These are phyloP conservation scores for Aphanomyces euteiches DNA, from an alignment of 352 stramenopile species.

Conservation along the genomic window DNA sequence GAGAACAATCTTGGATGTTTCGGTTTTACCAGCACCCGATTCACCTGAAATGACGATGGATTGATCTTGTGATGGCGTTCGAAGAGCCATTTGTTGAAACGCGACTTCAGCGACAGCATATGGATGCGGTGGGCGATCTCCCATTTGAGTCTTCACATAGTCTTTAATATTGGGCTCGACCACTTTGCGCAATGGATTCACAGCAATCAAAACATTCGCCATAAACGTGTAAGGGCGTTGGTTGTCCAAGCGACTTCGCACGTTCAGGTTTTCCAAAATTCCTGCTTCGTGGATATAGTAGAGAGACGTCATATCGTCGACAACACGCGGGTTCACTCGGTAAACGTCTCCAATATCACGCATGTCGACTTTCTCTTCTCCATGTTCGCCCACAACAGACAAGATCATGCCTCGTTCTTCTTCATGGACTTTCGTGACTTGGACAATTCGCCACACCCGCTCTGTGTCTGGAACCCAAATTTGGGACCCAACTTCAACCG, in stretches of 20 bases:
- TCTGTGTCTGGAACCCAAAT: constrained; percentile 85
- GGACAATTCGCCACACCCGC: constrained; percentile 76
- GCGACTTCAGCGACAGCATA: constrained; percentile 84
- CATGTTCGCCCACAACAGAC: constrained; percentile 64
- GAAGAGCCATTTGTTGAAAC: constrained; percentile 85
- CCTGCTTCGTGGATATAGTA: constrained; percentile 93
- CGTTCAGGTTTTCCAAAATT: constrained; percentile 94
- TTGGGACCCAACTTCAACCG: constrained; percentile 70
- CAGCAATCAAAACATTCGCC: constrained; percentile 89
- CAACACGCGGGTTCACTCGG: constrained; percentile 80
- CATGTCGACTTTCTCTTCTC: constrained; percentile 68
- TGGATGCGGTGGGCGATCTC: constrained; percentile 72
- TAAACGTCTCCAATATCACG: constrained; percentile 82
- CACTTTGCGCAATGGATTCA: constrained; percentile 86
- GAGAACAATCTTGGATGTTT: constrained; percentile 88
- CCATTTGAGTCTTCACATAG: constrained; percentile 83
- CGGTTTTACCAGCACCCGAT: constrained; percentile 82
- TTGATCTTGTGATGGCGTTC: constrained; percentile 74
- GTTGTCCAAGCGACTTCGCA: constrained; percentile 84
- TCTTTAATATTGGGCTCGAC: constrained; percentile 74
- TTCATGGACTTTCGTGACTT: constrained; percentile 64
- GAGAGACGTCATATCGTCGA: constrained; percentile 92
- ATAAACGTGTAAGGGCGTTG: constrained; percentile 92
- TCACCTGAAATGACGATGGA: constrained; percentile 87
- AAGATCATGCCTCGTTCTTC: constrained; percentile 64